These are phyloP conservation scores for Oidium heveae DNA, from an alignment of 2,329 filamentous ascomycete genomes.

Conservation along the genomic window DNA sequence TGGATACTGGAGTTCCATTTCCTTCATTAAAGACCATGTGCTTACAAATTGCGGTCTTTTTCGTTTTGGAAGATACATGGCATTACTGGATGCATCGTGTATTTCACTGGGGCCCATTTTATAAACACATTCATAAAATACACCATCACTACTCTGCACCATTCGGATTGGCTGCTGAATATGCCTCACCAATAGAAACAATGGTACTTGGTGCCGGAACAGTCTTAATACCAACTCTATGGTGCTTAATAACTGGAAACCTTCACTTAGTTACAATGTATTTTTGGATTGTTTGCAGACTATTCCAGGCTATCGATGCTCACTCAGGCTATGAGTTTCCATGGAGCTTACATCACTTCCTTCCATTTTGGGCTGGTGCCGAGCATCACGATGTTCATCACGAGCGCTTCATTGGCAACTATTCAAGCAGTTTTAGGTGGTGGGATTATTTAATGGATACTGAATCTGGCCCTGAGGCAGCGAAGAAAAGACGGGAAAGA, in stretches of 20 bases:
- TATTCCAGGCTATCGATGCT: slow-evolving; percentile 94
- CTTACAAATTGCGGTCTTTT: slow-evolving; percentile 79
- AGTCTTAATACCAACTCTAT: slow-evolving; percentile 59
- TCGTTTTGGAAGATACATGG: slow-evolving; percentile 89
- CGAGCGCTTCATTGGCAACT: slow-evolving; percentile 97
- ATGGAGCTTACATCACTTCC: slow-evolving; percentile 83
- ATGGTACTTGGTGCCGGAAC: slow-evolving; percentile 81
- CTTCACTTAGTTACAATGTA: slow-evolving; percentile 97
- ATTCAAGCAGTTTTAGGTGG: slow-evolving; percentile 94
- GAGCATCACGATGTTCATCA: slow-evolving; percentile 94
- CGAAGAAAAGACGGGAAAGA: slow-evolving; percentile 58
- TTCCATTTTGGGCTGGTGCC: slow-evolving; percentile 94
- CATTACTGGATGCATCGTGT: slow-evolving; percentile 92
- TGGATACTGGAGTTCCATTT: slow-evolving; percentile 74
- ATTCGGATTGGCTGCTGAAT: slow-evolving; percentile 89
- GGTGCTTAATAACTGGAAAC: slow-evolving; percentile 60
- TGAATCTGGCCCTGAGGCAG: slow-evolving; percentile 69
- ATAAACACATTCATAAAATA: slow-evolving; percentile 95
- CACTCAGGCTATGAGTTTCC: slow-evolving; percentile 98
- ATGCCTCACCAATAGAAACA: slow-evolving; percentile 89
- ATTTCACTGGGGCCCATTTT: slow-evolving; percentile 83
- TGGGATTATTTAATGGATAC: slow-evolving; percentile 93
- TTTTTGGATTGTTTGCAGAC: slow-evolving; percentile 70
- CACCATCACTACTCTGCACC: slow-evolving; percentile 97
- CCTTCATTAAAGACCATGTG: slow-evolving; percentile 66